phyloP scores from a whole-genome alignment of 164 flowering plant genomes.

The Magnolia officinalis region DNA sequence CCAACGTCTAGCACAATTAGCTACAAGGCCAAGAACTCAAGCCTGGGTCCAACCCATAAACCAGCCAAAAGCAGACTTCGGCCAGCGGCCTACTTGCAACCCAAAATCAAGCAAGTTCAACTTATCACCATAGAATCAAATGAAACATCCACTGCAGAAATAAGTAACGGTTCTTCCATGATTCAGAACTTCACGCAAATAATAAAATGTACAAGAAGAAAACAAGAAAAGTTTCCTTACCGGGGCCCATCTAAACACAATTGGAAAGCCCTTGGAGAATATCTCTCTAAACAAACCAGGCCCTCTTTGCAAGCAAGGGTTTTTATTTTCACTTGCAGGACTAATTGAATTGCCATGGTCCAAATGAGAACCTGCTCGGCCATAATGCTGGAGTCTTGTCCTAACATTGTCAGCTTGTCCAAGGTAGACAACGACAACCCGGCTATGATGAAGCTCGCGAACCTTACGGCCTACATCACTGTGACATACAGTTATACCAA shows the following conservation, averaged over 20 bases:
- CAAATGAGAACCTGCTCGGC: constrained; percentile 61
- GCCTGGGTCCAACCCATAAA: no score
- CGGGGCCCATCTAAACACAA: constrained; percentile 83
- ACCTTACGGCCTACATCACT: constrained; percentile 29
- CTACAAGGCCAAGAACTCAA: no score
- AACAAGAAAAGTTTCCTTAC: constrained; percentile 39
- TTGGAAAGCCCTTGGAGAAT: constrained; percentile 57
- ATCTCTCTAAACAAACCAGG: constrained; percentile 59
- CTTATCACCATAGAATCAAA: no score
- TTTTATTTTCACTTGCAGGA: constrained; percentile 11
- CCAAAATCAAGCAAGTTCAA: background rate
- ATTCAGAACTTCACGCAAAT: background rate
- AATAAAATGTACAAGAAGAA: background rate
- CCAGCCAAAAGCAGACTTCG: no score
- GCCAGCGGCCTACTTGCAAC: no score
- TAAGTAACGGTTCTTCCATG: background rate
- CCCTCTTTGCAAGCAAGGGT: constrained; percentile 18
- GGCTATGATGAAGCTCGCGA: constrained; percentile 34
- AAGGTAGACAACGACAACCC: constrained; percentile 33
- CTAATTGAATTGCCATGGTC: constrained; percentile 32
- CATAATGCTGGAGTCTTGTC: constrained; percentile 20
- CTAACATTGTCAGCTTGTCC: constrained; percentile 23
- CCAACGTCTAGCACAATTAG: no score
- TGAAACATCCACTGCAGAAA: background rate
- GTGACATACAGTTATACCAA: constrained; percentile 42